These are phyloP conservation scores for Epicoccum nigrum DNA, from an alignment of 2,329 filamentous ascomycete species.

Conservation along the genomic window DNA sequence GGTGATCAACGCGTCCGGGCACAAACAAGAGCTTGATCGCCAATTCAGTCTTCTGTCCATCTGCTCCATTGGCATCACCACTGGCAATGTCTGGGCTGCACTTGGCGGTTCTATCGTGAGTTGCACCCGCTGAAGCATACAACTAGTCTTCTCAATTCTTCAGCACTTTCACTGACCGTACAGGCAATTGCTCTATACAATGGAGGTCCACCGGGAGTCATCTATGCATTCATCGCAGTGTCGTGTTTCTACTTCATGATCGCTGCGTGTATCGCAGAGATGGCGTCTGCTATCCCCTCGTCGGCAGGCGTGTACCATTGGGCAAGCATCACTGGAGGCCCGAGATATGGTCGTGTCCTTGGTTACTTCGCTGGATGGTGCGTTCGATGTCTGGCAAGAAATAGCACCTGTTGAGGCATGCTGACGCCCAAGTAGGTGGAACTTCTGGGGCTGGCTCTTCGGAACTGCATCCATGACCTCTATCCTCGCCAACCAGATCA, in stretches of 20 bases:
- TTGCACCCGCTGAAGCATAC: neutral
- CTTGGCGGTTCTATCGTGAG: constrained; percentile 56
- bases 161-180: neutral
- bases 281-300: constrained; percentile 54
- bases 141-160: neutral
- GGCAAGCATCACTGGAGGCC: constrained; percentile 57
- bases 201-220: constrained; percentile 54
- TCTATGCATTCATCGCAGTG: constrained; percentile 57
- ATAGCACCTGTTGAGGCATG: neutral
- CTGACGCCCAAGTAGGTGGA: constrained; percentile 49
- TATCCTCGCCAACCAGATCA: constrained; percentile 54
- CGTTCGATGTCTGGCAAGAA: neutral
- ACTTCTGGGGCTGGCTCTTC: constrained; percentile 59
- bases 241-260: constrained; percentile 60
- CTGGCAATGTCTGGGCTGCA: constrained; percentile 53
- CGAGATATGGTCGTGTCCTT: constrained; percentile 53
- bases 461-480: constrained; percentile 51
- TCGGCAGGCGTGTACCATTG: constrained; percentile 59
- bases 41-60: constrained; percentile 57
- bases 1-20: constrained; percentile 57
- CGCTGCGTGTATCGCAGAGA: constrained; percentile 58
- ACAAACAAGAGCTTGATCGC: constrained; percentile 59
- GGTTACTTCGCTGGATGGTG: constrained; percentile 59
- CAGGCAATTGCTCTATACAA: constrained; percentile 51
- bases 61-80: constrained; percentile 54